phyloP scores from a whole-genome alignment of 495 filamentous ascomycete genomes.

The Aspergillus kassunensis region DNA sequence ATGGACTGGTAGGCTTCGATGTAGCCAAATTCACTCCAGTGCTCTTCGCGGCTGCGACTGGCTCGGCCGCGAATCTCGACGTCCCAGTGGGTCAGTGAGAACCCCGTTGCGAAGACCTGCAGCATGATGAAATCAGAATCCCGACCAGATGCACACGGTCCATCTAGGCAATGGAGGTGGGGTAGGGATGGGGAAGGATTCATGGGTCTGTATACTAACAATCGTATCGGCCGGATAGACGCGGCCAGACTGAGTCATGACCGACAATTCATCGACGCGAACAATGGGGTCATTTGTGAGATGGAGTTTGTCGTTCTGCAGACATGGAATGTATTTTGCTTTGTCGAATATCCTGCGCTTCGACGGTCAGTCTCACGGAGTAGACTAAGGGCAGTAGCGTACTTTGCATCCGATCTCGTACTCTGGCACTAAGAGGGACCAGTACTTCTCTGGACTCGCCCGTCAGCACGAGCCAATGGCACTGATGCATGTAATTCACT shows the following conservation, averaged over 20 bases:
- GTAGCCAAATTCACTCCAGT: constrained; percentile 11
- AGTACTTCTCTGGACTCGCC: constrained; percentile 3
- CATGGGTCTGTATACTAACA: constrained; percentile 4
- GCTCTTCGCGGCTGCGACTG: background rate
- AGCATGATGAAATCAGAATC: no score
- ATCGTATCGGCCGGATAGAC: constrained; percentile 3
- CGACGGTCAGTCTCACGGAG: no score
- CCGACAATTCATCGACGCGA: background rate
- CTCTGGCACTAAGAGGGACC: constrained; percentile 1
- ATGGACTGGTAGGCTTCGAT: constrained; percentile 13
- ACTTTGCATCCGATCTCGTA: constrained; percentile 11
- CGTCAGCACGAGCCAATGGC: background rate
- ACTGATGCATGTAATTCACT: background rate
- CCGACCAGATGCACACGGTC: no score
- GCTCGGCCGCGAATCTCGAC: constrained; percentile 1
- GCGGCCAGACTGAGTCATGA: constrained; percentile 2
- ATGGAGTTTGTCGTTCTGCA: background rate
- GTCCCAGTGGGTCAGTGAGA: constrained; percentile 11
- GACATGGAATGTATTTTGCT: constrained; percentile 3
- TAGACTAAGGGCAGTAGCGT: background rate
- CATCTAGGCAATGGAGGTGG: background rate
- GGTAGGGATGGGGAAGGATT: background rate
- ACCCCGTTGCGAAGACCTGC: constrained; percentile 15
- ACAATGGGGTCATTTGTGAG: constrained; percentile 9
- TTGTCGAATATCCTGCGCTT: background rate